phyloP scores from a whole-genome alignment of 1,284 basidiomycete species.

The Chalciporus sp. region DNA sequence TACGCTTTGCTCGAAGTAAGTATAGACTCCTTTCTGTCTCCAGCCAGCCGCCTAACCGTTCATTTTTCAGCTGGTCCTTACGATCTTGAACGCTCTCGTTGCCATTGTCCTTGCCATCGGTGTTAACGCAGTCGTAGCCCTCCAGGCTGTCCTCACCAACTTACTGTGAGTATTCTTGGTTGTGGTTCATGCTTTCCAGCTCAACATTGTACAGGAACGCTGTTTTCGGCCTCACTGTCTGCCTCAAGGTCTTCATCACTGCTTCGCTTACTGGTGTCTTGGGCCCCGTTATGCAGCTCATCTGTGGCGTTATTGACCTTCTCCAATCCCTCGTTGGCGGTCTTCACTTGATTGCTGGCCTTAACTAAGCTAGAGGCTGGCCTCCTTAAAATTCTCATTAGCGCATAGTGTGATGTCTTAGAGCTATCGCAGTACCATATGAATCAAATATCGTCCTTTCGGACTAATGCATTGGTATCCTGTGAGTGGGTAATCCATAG shows the following conservation, averaged over 20 bases:
- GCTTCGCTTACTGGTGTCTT: not conserved
- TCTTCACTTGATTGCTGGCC: not conserved
- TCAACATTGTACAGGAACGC: not conserved
- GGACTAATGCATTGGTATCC: too few relatives aligned
- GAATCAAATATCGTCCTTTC: not conserved
- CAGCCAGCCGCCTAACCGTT: not conserved
- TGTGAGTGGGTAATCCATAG: too few relatives aligned
- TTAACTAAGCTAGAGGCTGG: not conserved
- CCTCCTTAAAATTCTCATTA: not conserved
- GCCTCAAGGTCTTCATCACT: constrained; percentile 3
- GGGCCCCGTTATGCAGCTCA: not conserved
- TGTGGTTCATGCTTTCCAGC: too few relatives aligned
- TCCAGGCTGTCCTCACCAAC: not conserved
- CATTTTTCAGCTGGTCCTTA: not conserved
- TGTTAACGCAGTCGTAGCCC: not conserved
- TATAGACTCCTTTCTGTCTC: not conserved
- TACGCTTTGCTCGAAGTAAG: constrained; percentile 6
- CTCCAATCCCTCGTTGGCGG: not conserved
- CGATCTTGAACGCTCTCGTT: constrained; percentile 6
- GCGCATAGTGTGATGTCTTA: constrained; percentile 4
- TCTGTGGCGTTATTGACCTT: not conserved
- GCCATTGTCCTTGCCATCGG: not conserved
- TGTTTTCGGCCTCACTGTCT: not conserved
- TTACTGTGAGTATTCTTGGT: not conserved
- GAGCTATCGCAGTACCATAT: not conserved